Conservation (phyloP, 352 stramenopile genomes). For the Phytophthora tentaculata region DNA sequence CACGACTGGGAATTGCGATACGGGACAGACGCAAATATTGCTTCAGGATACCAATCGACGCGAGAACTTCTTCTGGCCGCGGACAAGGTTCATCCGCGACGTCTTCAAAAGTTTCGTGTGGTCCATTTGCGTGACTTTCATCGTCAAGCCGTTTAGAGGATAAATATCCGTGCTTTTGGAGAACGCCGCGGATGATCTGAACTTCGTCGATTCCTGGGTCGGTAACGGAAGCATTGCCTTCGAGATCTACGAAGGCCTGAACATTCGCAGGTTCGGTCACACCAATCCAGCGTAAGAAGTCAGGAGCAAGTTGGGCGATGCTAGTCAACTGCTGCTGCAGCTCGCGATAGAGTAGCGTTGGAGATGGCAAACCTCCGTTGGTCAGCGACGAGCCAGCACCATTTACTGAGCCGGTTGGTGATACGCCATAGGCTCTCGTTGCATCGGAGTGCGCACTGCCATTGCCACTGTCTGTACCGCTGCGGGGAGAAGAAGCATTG, state of each 20-base stretch:
- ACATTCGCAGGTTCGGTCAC: slow-evolving; percentile 61
- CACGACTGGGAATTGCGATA: slow-evolving; percentile 55
- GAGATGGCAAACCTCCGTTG: slow-evolving; percentile 39
- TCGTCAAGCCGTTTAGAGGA: slow-evolving; percentile 71
- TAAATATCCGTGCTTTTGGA: slow-evolving; percentile 83
- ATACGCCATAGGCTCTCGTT: slow-evolving; percentile 14
- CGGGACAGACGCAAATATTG: slow-evolving; percentile 72
- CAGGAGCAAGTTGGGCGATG: slow-evolving; percentile 65
- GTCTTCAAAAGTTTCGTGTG: slow-evolving; percentile 60
- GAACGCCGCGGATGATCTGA: slow-evolving; percentile 82
- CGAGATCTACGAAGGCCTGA: slow-evolving; percentile 71
- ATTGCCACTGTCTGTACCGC: slow-evolving; percentile 26
- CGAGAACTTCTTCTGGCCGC: slow-evolving; percentile 57
- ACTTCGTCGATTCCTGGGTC: slow-evolving; percentile 83
- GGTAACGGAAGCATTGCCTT: slow-evolving; percentile 79
- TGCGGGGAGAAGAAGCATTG: slow-evolving; percentile 11
- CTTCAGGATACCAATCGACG: slow-evolving; percentile 73
- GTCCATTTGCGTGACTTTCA: slow-evolving; percentile 46
- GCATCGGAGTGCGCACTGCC: slow-evolving; percentile 13
- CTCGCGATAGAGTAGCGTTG: slow-evolving; percentile 55
- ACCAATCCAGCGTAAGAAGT: slow-evolving; percentile 79
- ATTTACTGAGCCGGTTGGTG: slow-evolving; percentile 1
- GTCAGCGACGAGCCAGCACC: slow-evolving; percentile 13
- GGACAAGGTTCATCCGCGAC: slow-evolving; percentile 62
- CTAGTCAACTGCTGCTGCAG: slow-evolving; percentile 65